Base-by-base conservation (phyloP, 2,329 filamentous ascomycete genomes). In the Penicillium brasilianum region DNA sequence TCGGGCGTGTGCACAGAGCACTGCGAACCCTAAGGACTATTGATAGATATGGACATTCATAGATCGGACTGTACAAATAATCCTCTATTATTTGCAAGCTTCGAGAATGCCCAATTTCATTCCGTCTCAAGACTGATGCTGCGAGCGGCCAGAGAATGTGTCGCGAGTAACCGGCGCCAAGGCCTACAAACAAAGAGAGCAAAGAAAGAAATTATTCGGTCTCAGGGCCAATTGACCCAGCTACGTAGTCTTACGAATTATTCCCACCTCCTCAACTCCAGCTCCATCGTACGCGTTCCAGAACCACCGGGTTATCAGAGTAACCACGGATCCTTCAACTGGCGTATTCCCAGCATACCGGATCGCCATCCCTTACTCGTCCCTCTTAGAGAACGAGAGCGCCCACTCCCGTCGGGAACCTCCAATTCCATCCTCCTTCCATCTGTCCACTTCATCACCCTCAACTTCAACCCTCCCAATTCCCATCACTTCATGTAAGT, bases 351-450 rank as follows among this genome's bases (percentile, higher is more conserved):
- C 49, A 55, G 34, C 61, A 63, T 63, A 58, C 61, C 61, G 61
- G 53, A 52, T 57, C 51, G 51, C 51, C 54, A 51, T 63, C 61
- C 61, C 61, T 63, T 63, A 50, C 59, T 56, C 52, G 18, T 41
- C 36, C n/a, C n/a, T n/a, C n/a, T n/a, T n/a, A n/a, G n/a, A n/a
- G n/a, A n/a, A n/a, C n/a, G n/a, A n/a, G n/a, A n/a, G n/a, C n/a
- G 57, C 64, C 61, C 63, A 63, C 65, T 59, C 59, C 62, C 60
- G 58, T 51, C 57, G 28, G 49, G 49, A 60, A 22, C 39, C 39
- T 43, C 20, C 39, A 43, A 43, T 53, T 55, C 50, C 41, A 37
- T 43, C 59, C 58, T 55, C 57, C 62, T 61, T 41, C 30, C 60
- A 57, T 58, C 52, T 62, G 36, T 20, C 14, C 25, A 34, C 18